Percentiles rank a stretch among this genome's conserved stretches.
These are phyloP conservation scores for Paramecium sexaurelia DNA, from an alignment of 73 alveolate species.

Conservation along the genomic window DNA sequence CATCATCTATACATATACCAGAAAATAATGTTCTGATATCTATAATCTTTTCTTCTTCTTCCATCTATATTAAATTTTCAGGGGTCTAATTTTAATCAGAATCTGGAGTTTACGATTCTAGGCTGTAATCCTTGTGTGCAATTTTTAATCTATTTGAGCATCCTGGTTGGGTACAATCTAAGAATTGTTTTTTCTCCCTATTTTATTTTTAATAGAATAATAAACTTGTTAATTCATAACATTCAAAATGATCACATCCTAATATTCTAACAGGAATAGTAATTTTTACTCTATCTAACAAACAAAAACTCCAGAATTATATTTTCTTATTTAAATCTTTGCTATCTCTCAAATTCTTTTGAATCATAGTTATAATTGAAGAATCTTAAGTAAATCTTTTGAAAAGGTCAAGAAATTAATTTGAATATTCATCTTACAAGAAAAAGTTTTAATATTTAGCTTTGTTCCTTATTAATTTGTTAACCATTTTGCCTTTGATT, in stretches of 20 bases:
- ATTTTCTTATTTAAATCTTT: not conserved
- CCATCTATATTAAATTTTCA: not conserved
- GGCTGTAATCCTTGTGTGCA: not conserved
- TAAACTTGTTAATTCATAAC: slow-evolving; percentile 2
- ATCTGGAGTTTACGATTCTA: not conserved
- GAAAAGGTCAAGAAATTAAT: not conserved
- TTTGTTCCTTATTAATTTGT: not conserved
- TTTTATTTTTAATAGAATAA: not conserved
- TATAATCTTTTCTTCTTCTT: not conserved
- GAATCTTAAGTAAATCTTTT: not conserved
- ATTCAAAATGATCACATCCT: not conserved
- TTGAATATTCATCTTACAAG: not conserved
- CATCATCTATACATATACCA: not conserved
- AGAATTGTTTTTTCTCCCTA: not conserved
- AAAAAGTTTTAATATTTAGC: not conserved
- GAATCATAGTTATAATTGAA: not conserved
- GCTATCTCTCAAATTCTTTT: not conserved
- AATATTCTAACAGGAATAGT: not conserved
- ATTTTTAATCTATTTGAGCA: not conserved
- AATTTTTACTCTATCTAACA: not conserved
- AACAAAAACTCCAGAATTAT: not conserved
- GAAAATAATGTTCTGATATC: not conserved
- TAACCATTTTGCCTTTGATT: not conserved
- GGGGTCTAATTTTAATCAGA: not conserved
- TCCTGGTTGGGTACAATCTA: not conserved